phyloP scores from a whole-genome alignment of 768 basidiomycete species.

The Amanita thiersii region DNA sequence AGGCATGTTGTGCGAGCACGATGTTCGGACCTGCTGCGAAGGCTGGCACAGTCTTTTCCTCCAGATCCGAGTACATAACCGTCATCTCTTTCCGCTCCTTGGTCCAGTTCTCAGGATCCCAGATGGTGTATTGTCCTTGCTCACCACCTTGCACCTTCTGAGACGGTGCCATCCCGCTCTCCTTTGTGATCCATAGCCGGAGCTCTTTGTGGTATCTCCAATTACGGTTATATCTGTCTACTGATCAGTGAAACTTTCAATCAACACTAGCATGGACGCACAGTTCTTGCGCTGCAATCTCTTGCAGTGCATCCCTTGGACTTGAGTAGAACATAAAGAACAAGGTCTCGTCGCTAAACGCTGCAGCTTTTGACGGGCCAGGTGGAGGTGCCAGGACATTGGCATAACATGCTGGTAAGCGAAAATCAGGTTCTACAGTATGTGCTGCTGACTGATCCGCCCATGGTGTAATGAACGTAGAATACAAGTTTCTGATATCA shows the following conservation, averaged over 20 bases:
- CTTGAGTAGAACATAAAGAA: conserved; percentile 98
- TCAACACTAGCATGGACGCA: conserved; percentile 29
- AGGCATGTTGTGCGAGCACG: conserved; percentile 27
- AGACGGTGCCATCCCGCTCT: conserved; percentile 68
- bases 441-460: conserved; percentile 82
- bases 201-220: conserved; percentile 96
- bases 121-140: conserved; percentile 84
- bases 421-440: conserved; percentile 86
- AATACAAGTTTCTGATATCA: conserved; percentile 64
- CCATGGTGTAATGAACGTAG: conserved; percentile 96
- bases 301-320: conserved; percentile 87
- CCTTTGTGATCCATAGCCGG: conserved; percentile 80
- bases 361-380: conserved; percentile 68
- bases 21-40: conserved; percentile 47
- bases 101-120: conserved; percentile 76
- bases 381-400: conserved; percentile 86
- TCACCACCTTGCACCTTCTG: conserved; percentile 77
- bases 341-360: conserved; percentile 92
- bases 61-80: conserved; percentile 65
- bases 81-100: conserved; percentile 75
- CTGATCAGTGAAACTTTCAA: conserved; percentile 8
- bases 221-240: conserved; percentile 76
- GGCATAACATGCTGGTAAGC: conserved; percentile 80
- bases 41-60: conserved; percentile 62
- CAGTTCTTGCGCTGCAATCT: conserved; percentile 93